phyloP scores from a whole-genome alignment of 192 early-diverging fungal genomes.

The Gamsiella multidivaricata region DNA sequence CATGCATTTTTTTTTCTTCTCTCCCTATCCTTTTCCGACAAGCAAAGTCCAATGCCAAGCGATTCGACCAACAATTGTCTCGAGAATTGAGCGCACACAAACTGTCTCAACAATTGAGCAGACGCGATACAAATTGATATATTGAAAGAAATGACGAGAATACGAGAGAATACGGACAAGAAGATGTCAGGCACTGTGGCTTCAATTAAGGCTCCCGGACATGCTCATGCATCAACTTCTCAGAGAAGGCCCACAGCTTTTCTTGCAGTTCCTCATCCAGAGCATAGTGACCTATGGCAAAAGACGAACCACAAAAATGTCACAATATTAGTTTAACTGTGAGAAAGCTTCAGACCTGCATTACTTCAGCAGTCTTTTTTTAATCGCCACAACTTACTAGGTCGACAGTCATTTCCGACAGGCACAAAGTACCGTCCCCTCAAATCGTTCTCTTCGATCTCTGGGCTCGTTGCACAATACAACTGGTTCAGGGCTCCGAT shows the following conservation, averaged over 20 bases:
- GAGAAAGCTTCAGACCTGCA: too few species aligned
- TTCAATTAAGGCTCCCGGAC: background rate
- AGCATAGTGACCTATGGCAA: constrained; percentile 10
- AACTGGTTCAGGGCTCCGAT: constrained; percentile 62
- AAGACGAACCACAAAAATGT: background rate
- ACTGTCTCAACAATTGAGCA: too few species aligned
- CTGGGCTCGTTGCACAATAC: constrained; percentile 65
- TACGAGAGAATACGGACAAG: background rate
- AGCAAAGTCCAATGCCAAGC: too few species aligned
- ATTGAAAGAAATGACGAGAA: background rate
- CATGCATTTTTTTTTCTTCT: too few species aligned
- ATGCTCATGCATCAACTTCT: constrained; percentile 18
- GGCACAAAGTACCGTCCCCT: constrained; percentile 53
- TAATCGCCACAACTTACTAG: constrained; percentile 13
- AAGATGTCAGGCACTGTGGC: background rate
- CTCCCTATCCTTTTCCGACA: too few species aligned
- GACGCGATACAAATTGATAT: background rate
- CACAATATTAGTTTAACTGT: background rate
- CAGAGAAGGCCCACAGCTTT: constrained; percentile 42
- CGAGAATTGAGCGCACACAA: too few species aligned
- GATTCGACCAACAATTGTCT: too few species aligned
- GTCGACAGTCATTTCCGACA: constrained; percentile 32
- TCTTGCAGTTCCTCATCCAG: constrained; percentile 31
- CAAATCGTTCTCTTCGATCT: constrained; percentile 59
- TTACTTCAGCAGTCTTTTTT: background rate